Conservation (phyloP, 306 rosid species). For the Oxytropis ochrocephala region DNA sequence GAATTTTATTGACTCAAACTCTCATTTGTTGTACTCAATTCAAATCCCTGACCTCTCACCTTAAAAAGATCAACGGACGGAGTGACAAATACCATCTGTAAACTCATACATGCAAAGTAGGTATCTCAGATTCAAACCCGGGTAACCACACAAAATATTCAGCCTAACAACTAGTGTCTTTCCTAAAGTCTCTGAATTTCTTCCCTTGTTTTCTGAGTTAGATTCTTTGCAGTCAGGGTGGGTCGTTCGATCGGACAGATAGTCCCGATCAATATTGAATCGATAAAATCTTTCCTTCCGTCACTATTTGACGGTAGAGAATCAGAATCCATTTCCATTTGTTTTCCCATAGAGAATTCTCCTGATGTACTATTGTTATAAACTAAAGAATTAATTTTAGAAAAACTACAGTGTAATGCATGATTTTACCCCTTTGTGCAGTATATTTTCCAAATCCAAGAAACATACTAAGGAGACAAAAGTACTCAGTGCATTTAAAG, state of each 20-base stretch:
- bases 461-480: conserved; percentile 20
- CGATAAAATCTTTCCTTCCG: no score
- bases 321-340: not conserved
- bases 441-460: not conserved
- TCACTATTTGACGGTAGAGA: no score
- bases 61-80: not conserved
- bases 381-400: not conserved
- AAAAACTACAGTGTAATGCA: not conserved
- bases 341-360: not conserved
- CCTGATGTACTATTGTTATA: not conserved
- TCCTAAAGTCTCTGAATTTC: no score
- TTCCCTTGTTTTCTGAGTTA: no score
- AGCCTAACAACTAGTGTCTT: no score
- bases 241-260: no score
- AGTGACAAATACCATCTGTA: no score
- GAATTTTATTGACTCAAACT: not conserved
- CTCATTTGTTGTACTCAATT: not conserved
- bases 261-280: no score
- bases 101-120: no score
- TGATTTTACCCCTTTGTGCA: not conserved
- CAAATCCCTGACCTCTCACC: not conserved
- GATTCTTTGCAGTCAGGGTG: no score
- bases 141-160: no score
- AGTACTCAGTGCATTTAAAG: conserved; percentile 26
- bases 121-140: no score